Evolutionary conservation across 2,329 filamentous ascomycete species (phyloP), one percentile per base, ranked within the genome.

Genomic region (Boeremia lycopersici): DNA sequence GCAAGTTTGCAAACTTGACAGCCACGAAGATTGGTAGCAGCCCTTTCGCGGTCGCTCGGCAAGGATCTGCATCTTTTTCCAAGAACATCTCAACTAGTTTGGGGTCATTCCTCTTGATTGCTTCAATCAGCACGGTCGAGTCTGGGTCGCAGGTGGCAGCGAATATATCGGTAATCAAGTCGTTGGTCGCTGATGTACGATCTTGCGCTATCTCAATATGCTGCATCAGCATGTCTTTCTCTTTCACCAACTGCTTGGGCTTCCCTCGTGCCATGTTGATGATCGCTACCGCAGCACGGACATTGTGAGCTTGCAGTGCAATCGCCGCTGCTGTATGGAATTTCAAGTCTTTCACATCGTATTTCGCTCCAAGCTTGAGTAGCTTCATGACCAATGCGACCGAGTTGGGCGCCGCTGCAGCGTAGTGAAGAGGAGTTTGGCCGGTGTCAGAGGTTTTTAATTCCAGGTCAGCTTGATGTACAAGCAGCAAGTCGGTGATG

Each of bases 371-470:
- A 17, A 55, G 48, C 26, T 63, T 71, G 33, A 73, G 63, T 25
- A 73, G 43, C 8, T 56, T 52, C 25, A 62, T 60, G 3, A 71
- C 64, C 11, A 56, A 50, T 13, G 66, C 64, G 17, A 68, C 50
- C 1, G 62, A 65, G 42, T 60, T 61, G 4, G 62, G 55, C 23
- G 61, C 67, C 12, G 63, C 61, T 19, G 70, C 71, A 25, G 70
- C 71, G 34, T 73, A 73, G 50, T 73, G 71, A 5, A 74, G 63
- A 29, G 65, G 55, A 42, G 71, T 73, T 38, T 72, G 70, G n/a
- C 63, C 54, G 6, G 62, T 65, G 12, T 54, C 23, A 9, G 52
- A 29, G 1, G 71, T 71, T 45, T 56, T 62, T 13, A 44, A 50
- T 33, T 68, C 63, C 11, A 72, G 51, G 29, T 68, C 48, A 8